These are phyloP conservation scores for Cryptococcus floricola DNA, from an alignment of 1,284 basidiomycete species.

Conservation along the genomic window DNA sequence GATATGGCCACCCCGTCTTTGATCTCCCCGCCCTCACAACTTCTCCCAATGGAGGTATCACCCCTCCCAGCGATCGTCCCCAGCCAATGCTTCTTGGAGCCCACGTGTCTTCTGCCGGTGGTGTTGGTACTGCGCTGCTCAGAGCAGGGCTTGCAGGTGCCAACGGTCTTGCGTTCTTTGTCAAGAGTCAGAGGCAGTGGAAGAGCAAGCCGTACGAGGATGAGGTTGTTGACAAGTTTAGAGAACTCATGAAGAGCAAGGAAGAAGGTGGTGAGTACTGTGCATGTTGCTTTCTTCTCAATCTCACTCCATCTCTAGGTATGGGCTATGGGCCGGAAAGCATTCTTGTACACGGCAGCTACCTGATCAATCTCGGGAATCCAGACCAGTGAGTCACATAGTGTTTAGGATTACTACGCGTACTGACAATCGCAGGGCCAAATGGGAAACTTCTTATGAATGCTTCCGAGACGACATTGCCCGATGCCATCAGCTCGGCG, in stretches of 20 bases:
- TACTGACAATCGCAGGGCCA: conserved; percentile 53
- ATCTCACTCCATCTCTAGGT: conserved; percentile 14
- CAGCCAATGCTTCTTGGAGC: conserved; percentile 58
- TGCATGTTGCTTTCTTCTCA: not conserved
- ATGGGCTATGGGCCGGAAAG: conserved; percentile 60
- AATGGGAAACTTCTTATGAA: conserved; percentile 69
- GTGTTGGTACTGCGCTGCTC: conserved; percentile 66
- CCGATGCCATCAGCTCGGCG: conserved; percentile 71
- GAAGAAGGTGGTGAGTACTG: conserved; percentile 37
- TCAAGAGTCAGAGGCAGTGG: conserved; percentile 82
- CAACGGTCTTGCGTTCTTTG: conserved; percentile 75
- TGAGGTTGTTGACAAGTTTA: conserved; percentile 16
- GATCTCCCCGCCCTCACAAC: conserved; percentile 8
- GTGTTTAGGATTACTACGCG: not conserved
- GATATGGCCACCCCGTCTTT: conserved; percentile 37
- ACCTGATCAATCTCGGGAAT: conserved; percentile 79
- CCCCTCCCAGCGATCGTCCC: conserved; percentile 8
- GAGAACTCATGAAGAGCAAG: conserved; percentile 50
- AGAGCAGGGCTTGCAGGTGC: conserved; percentile 73
- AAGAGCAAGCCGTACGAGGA: conserved; percentile 54
- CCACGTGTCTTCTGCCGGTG: conserved; percentile 75
- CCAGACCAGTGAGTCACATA: conserved; percentile 60
- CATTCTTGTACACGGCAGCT: conserved; percentile 77
- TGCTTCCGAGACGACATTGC: conserved; percentile 82
- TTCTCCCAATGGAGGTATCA: conserved; percentile 21